Evolutionary conservation across 179 eudicot species (phyloP).

Genomic region (Silene vulgaris): DNA sequence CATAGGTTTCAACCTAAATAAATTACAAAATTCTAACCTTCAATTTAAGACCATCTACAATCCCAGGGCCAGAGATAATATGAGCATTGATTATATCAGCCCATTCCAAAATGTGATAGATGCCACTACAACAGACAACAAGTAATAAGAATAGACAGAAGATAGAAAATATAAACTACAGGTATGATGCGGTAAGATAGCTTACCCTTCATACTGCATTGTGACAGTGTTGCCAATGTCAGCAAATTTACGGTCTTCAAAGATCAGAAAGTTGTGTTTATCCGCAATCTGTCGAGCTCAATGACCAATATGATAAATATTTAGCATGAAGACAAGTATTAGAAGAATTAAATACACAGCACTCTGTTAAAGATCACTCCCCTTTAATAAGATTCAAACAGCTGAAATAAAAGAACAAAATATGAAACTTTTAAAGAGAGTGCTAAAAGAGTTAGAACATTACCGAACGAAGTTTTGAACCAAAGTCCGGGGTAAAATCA

Average conservation of each 20-base stretch:
- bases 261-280: conserved; percentile 85
- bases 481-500: conserved; percentile 85
- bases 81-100: conserved; percentile 69
- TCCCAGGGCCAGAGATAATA: conserved; percentile 86
- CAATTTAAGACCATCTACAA: conserved; percentile 85
- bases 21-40: conserved; percentile 41
- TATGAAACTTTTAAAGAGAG: not conserved
- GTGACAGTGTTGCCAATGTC: conserved; percentile 94
- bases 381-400: not conserved
- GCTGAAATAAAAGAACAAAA: not conserved
- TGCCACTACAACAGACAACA: conserved; percentile 49
- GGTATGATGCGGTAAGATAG: not conserved
- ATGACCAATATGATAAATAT: conserved; percentile 6
- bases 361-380: not conserved
- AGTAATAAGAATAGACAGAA: not conserved
- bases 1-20: not conserved
- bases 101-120: conserved; percentile 75
- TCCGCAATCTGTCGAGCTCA: conserved; percentile 67
- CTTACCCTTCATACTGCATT: conserved; percentile 92
- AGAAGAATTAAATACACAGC: not conserved
- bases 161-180: not conserved
- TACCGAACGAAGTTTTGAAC: conserved; percentile 72
- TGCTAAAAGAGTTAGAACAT: conserved; percentile 15
- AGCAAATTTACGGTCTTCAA: conserved; percentile 95
- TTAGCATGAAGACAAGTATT: conserved; percentile 7